Base-by-base conservation (phyloP, 1,139 yeast species). In the Geotrichum phurueaensis region DNA sequence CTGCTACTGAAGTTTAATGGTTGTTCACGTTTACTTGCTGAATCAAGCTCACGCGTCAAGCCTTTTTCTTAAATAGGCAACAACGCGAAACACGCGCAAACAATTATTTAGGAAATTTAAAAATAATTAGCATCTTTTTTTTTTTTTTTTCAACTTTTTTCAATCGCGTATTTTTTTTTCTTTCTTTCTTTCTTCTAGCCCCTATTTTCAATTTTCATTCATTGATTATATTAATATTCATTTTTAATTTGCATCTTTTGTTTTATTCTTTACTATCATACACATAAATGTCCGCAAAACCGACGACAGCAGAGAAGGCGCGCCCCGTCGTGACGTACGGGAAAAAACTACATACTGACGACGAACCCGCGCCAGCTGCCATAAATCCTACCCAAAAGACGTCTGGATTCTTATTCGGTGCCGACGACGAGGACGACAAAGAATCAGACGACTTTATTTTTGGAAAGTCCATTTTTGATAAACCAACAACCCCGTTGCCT, bases 201-300 rank as follows among this genome's bases (percentile, higher is more conserved):
- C 18, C 59, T 55, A 57, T 54, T 48, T 12, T 50, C 51, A 15
- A 54, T 56, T 60, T 63, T 60, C 47, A 52, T 49, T 45, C 22
- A 33, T 25, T 15, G n/a, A n/a, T 22, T 39, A 36, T 12, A 31
- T 29, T 27, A 27, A 27, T 1, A 7, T 27, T 5, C 23, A 13
- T 53, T 25, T 39, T 53, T 25, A 3, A n/a, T 5, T 39, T 39
- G 20, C 20, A 39, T 15, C 9, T n/a, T 33, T 33, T 33, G 15
- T n/a, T 33, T n/a, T 33, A 13, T 9, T 4, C 2, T 12, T 3
- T 15, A 33, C n/a, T 33, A 33, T 33, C 47, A 39, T 7, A 15
- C 4, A 20, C 31, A 43, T 22, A 20, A 4, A n/a, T 22, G 25
- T 20, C 51, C 18, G 23, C 15, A n/a, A 48, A 31, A 33, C 49